Conservation (phyloP, 2,329 filamentous ascomycete species). For the Lasiodiplodia citricola region DNA sequence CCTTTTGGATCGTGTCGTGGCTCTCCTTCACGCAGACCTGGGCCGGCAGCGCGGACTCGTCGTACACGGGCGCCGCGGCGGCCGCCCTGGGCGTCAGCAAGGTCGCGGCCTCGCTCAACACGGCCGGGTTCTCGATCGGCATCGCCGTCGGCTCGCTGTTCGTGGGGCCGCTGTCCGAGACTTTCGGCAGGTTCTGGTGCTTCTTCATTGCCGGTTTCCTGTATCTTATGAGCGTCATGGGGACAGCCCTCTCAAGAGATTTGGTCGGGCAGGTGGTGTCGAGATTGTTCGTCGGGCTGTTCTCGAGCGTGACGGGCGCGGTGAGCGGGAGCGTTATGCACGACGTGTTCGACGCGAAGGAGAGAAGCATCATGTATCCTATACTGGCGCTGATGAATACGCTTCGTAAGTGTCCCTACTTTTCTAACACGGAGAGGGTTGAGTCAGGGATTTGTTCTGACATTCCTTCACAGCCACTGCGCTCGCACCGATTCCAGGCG, state of each 20-base stretch:
- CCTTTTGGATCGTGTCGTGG: conserved; percentile 6
- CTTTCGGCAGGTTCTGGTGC: conserved; percentile 12
- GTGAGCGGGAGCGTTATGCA: conserved; percentile 34
- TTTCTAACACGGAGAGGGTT: too few species aligned
- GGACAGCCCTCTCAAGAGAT: conserved; percentile 1
- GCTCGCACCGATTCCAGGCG: conserved; percentile 31
- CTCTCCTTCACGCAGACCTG: conserved; percentile 23
- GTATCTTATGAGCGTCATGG: conserved; percentile 11
- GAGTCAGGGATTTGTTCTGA: not conserved
- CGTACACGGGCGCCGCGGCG: not conserved
- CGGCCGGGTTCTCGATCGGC: conserved; percentile 18
- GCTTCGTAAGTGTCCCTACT: conserved; percentile 16
- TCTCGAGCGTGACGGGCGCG: conserved; percentile 32
- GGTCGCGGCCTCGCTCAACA: conserved; percentile 12
- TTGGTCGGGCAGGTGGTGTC: conserved; percentile 33
- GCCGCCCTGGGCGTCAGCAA: not conserved
- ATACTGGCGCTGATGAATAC: conserved; percentile 30
- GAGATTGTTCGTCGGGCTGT: conserved; percentile 35
- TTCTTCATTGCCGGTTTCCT: conserved; percentile 8
- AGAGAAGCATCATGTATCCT: conserved; percentile 33
- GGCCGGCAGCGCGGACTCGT: conserved; percentile 20
- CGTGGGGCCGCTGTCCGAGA: conserved; percentile 22
- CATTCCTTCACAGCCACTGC: conserved; percentile 27
- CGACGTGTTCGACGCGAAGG: conserved; percentile 34
- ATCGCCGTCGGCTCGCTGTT: conserved; percentile 22